Evolutionary conservation across 2,329 filamentous ascomycete species (phyloP).

Genomic region (Penicillium glabrum): DNA sequence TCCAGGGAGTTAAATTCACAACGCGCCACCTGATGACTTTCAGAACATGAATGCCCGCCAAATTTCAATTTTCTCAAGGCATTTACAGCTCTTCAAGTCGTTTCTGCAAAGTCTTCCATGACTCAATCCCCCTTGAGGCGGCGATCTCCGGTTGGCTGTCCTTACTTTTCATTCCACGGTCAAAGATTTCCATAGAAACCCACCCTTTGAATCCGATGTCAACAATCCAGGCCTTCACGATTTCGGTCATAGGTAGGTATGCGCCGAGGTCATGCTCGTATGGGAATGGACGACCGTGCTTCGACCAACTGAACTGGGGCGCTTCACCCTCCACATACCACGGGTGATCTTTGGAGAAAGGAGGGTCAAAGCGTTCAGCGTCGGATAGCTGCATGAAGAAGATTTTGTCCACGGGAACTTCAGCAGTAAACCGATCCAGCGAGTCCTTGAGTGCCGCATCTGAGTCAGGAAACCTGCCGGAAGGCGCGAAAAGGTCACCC

Average conservation of each 20-base stretch:
- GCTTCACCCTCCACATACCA: slow-evolving; percentile 31
- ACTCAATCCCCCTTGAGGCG: slow-evolving; percentile 18
- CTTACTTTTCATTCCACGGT: slow-evolving; percentile 27
- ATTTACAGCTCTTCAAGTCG: not conserved
- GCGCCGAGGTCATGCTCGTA: slow-evolving; percentile 26
- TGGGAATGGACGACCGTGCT: slow-evolving; percentile 33
- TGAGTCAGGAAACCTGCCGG: slow-evolving; percentile 26
- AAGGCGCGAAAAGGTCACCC: slow-evolving; percentile 26
- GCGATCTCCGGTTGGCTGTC: slow-evolving; percentile 13
- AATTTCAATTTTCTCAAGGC: too few relatives aligned
- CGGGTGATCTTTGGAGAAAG: slow-evolving; percentile 29
- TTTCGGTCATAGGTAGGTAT: slow-evolving; percentile 30
- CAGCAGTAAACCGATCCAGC: slow-evolving; percentile 17
- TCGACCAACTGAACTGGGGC: slow-evolving; percentile 31
- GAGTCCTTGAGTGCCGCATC: slow-evolving; percentile 23
- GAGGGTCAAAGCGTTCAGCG: slow-evolving; percentile 33
- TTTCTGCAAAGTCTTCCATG: slow-evolving; percentile 13
- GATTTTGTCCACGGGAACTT: slow-evolving; percentile 30
- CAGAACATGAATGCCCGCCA: too few relatives aligned
- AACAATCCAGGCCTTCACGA: slow-evolving; percentile 28
- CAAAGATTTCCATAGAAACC: slow-evolving; percentile 36
- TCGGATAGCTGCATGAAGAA: slow-evolving; percentile 40
- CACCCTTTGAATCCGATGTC: slow-evolving; percentile 31
- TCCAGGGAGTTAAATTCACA: too few relatives aligned
- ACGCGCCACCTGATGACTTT: too few relatives aligned